phyloP scores from a whole-genome alignment of 1,284 basidiomycete species.

The Cryptococcus sp. region DNA sequence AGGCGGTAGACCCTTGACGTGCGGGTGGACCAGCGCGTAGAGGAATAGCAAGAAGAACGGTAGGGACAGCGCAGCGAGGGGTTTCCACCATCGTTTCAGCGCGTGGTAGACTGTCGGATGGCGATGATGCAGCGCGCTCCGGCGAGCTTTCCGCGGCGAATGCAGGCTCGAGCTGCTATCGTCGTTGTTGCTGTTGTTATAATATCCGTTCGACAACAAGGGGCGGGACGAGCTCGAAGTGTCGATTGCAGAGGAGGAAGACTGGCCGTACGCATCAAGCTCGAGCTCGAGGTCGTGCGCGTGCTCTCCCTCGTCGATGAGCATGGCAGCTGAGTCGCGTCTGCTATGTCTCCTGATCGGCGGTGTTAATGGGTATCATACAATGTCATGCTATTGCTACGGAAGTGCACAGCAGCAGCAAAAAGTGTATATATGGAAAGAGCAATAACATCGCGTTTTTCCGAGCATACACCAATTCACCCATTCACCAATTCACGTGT shows the following conservation, averaged over 20 bases:
- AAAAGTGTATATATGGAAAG: no score
- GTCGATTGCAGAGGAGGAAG: neutral
- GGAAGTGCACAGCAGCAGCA: no score
- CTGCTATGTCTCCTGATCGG: no score
- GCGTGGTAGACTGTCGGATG: conserved; percentile 2
- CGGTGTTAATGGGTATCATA: no score
- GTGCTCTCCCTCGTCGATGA: neutral
- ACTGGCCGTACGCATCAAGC: conserved; percentile 1
- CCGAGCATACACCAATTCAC: no score
- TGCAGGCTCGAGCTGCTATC: no score
- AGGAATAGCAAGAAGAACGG: conserved; percentile 39
- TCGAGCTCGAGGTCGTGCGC: conserved; percentile 3
- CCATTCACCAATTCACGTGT: no score
- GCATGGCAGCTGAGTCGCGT: no score
- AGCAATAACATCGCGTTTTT: no score
- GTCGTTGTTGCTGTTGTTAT: no score
- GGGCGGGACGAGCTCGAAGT: conserved; percentile 4
- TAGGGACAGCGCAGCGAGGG: conserved; percentile 27
- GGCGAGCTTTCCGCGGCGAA: neutral
- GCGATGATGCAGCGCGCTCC: conserved; percentile 5
- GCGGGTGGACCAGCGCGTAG: conserved; percentile 41
- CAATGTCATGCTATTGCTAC: no score
- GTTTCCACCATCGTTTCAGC: conserved; percentile 27
- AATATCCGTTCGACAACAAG: conserved; percentile 1
- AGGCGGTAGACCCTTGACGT: conserved; percentile 42